A percentile compares a stretch with the other conserved stretches of the same genome.
Conservation (phyloP, 768 basidiomycete species). For the Mycena latifolia region DNA sequence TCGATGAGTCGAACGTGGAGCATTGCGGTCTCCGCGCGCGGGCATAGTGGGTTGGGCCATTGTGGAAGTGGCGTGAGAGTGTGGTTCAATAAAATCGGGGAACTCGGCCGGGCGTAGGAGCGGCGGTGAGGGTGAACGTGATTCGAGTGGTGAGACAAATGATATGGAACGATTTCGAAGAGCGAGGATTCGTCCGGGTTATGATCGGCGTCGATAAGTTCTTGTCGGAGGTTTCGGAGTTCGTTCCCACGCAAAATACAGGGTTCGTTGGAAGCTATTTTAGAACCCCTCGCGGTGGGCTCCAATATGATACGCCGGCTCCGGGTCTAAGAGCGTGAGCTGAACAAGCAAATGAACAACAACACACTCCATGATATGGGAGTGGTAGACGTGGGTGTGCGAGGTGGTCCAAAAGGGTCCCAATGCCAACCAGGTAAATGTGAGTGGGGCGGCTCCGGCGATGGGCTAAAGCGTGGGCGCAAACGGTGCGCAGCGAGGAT, state of each 20-base stretch:
- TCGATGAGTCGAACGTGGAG: conserved; percentile 7
- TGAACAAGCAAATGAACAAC: too few relatives aligned
- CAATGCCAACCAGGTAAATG: too few relatives aligned
- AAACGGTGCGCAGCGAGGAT: too few relatives aligned
- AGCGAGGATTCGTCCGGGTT: too few relatives aligned
- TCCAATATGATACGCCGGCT: conserved; percentile 21
- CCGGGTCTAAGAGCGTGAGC: conserved; percentile 11
- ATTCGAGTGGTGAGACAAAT: background rate
- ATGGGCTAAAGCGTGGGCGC: too few relatives aligned
- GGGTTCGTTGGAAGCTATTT: conserved; percentile 18
- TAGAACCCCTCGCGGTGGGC: conserved; percentile 33
- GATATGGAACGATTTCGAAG: background rate
- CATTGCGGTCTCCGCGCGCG: conserved; percentile 4
- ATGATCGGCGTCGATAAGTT: too few relatives aligned
- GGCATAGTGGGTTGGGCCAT: conserved; percentile 1
- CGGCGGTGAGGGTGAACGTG: background rate
- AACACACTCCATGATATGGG: too few relatives aligned
- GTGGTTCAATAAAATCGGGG: too few relatives aligned
- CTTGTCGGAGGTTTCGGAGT: too few relatives aligned
- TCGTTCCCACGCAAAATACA: background rate
- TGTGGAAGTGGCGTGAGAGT: background rate
- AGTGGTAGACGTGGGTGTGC: too few relatives aligned
- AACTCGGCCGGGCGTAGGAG: background rate
- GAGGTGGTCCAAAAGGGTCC: too few relatives aligned
- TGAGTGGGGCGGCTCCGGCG: too few relatives aligned